Base-by-base conservation (phyloP, 73 alveolate species). In the Loxodes magnus region DNA sequence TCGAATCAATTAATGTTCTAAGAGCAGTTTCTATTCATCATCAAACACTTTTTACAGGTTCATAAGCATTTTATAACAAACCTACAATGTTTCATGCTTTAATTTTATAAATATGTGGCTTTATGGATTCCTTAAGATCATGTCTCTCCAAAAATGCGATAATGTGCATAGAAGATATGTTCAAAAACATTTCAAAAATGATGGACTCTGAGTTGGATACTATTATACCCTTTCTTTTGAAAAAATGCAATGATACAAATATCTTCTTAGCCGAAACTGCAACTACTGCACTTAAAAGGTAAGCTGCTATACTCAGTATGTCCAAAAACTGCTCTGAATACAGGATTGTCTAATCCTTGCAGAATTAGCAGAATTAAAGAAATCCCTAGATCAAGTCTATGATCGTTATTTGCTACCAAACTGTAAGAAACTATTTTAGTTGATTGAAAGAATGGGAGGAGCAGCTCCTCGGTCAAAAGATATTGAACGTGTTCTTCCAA, bases 231-330 rank as follows among this genome's bases (percentile, higher is more conserved):
- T 25, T 46, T 23, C 26, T 46, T 25, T 21, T 46, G 7, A 46
- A 46, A 46, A 46, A 46, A 46, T 17, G 43, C 5, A 10, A n/a
- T 25, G 59, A 46, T 2, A 46, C 59, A 12, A 46, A 46, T 46
- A 0, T 24, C 1, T 46, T 46, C 27, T 12, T 46, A 9, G 22
- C 59, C 9, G 59, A 46, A 2, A 37, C 22, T 17, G 59, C 52
- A 3, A 14, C 22, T n/a, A 46, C 22, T 12, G 7, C 59, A 10
- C 5, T 46, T n/a, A n/a, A n/a, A n/a, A n/a, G n/a, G n/a, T n/a
- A n/a, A n/a, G n/a, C n/a, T n/a, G n/a, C n/a, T n/a, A n/a, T n/a
- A 21, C n/a, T 12, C 10, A 10, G n/a, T 9, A 46, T 46, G 59
- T 46, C n/a, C n/a, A 46, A 2, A 1, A 10, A 9, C 17, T 24